Percentiles rank a stretch among this genome's conserved stretches.
These are phyloP conservation scores for Cinnamomum micranthum DNA, from an alignment of 164 flowering plant genomes.

Conservation along the genomic window DNA sequence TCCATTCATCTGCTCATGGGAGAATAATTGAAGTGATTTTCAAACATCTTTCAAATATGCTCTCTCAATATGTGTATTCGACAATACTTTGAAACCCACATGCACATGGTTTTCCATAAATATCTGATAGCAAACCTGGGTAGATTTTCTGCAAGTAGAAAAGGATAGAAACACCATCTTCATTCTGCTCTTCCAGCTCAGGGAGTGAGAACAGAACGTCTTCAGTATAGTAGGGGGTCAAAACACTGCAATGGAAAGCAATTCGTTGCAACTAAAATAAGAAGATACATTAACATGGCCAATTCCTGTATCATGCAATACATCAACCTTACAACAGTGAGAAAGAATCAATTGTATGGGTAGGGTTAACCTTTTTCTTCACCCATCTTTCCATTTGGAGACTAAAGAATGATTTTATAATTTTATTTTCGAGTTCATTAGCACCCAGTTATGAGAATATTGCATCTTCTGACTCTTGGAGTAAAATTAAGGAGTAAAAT, in stretches of 20 bases:
- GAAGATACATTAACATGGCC: too few relatives aligned
- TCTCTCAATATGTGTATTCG: background rate
- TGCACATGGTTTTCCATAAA: background rate
- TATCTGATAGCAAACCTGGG: conserved; percentile 52
- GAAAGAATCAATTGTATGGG: too few relatives aligned
- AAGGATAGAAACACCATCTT: conserved; percentile 93
- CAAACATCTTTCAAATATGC: background rate
- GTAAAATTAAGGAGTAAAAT: too few relatives aligned
- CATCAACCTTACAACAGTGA: too few relatives aligned
- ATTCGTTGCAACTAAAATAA: background rate
- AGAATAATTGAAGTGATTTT: background rate
- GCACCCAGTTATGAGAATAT: too few relatives aligned
- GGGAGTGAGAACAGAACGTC: conserved; percentile 85
- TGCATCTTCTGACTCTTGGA: too few relatives aligned
- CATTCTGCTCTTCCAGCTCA: conserved; percentile 69
- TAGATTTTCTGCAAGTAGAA: conserved; percentile 94
- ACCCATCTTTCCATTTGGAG: too few relatives aligned
- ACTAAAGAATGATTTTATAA: too few relatives aligned
- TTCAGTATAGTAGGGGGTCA: conserved; percentile 90
- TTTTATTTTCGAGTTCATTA: too few relatives aligned
- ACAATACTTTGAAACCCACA: background rate
- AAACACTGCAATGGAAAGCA: conserved; percentile 48
- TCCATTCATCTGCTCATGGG: conserved; percentile 80
- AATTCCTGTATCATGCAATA: too few relatives aligned
- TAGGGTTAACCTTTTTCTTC: too few relatives aligned